Evolutionary conservation across 805 yeast genomes (phyloP).

Genomic region (Saccharomycopsis selenospora): DNA sequence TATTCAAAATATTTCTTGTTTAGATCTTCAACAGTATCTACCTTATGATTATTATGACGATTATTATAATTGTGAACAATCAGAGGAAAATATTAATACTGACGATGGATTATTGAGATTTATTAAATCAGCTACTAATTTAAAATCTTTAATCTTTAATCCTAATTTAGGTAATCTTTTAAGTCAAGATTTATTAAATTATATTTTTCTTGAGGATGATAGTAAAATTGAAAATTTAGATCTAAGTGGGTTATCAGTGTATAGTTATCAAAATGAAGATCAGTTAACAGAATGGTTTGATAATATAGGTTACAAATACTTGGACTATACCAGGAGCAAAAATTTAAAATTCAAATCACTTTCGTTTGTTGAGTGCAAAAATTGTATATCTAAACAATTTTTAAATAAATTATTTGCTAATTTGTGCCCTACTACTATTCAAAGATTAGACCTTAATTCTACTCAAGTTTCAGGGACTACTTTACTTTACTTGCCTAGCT

Average conservation of each 20-base stretch:
- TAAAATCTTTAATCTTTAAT: not conserved
- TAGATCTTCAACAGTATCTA: slow-evolving; percentile 13
- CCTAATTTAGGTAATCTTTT: slow-evolving; percentile 2
- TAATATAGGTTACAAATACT: not conserved
- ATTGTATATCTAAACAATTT: slow-evolving; percentile 4
- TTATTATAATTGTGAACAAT: not conserved
- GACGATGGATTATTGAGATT: not conserved
- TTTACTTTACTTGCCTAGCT: slow-evolving; percentile 4
- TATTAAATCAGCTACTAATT: not conserved
- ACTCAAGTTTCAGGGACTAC: not conserved
- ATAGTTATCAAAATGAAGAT: not conserved
- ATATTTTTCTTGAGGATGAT: not conserved
- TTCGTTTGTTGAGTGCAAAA: slow-evolving; percentile 4
- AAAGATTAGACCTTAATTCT: slow-evolving; percentile 7
- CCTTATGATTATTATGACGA: not conserved
- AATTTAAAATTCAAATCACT: slow-evolving; percentile 2
- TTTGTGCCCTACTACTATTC: slow-evolving; percentile 1
- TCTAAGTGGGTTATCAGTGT: slow-evolving; percentile 4
- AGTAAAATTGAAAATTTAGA: slow-evolving; percentile 4
- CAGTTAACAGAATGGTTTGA: slow-evolving; percentile 1
- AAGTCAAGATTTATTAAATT: not conserved
- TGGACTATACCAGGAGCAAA: not conserved
- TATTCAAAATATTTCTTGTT: not conserved
- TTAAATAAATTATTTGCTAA: slow-evolving; percentile 5
- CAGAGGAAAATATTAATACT: not conserved